Conservation (phyloP, 2,329 filamentous ascomycete species). For the Aureobasidium sp. region DNA sequence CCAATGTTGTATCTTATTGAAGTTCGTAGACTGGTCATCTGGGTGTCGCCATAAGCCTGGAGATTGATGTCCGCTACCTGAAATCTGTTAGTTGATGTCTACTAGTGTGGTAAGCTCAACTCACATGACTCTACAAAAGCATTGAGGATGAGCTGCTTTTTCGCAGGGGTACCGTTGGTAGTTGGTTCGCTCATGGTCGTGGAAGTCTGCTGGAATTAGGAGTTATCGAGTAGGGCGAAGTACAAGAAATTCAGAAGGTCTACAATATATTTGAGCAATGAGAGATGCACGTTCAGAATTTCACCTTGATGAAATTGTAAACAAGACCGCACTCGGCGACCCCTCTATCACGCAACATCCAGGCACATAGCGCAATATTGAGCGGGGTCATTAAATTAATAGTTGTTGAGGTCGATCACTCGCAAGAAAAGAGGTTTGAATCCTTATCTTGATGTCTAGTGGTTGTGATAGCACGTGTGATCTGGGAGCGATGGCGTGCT, state of each 20-base stretch:
- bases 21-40: conserved; percentile 54
- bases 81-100: conserved; percentile 16
- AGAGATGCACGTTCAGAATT: too few relatives aligned
- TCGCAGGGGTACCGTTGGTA: conserved; percentile 16
- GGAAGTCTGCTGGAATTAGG: neutral
- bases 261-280: neutral
- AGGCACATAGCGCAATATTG: neutral
- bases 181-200: neutral
- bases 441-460: neutral
- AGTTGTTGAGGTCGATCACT: neutral
- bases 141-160: conserved; percentile 36
- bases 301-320: neutral
- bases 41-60: conserved; percentile 59
- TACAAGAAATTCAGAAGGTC: neutral
- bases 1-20: conserved; percentile 57
- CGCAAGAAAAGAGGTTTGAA: neutral
- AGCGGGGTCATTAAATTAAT: neutral
- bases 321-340: neutral
- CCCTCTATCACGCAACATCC: neutral
- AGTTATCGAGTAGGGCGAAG: neutral
- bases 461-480: conserved; percentile 1
- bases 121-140: conserved; percentile 38
- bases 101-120: conserved; percentile 10
- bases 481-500: neutral
- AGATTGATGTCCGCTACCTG: conserved; percentile 46